A percentile compares a stretch with the other conserved stretches of the same genome.
Conservation (phyloP, 306 rosid species). For the Glycine tomentella region DNA sequence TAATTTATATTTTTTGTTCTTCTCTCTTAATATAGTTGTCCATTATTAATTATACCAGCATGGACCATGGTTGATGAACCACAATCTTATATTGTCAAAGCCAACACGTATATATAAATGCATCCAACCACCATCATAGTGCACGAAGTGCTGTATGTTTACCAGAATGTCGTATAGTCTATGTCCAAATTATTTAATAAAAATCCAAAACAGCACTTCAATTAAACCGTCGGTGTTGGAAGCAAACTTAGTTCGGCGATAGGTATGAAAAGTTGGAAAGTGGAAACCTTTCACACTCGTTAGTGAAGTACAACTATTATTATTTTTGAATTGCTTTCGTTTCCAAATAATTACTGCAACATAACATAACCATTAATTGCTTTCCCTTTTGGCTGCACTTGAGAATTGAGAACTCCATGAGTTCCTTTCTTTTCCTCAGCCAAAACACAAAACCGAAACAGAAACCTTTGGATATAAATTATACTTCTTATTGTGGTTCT, state of each 20-base stretch:
- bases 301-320: background rate
- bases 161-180: background rate
- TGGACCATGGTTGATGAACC: background rate
- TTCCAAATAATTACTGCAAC: background rate
- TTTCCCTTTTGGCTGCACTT: conserved; percentile 5
- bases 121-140: background rate
- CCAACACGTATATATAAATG: background rate
- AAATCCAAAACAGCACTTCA: background rate
- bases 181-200: background rate
- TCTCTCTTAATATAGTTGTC: background rate
- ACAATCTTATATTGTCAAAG: background rate
- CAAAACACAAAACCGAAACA: background rate
- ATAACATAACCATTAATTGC: background rate
- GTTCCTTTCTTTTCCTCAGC: background rate
- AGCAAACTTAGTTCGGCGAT: background rate
- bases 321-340: background rate
- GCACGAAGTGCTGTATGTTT: background rate
- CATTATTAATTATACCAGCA: conserved; percentile 3
- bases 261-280: background rate
- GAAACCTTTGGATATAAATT: background rate
- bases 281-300: background rate
- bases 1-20: background rate
- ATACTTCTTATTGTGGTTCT: background rate
- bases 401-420: background rate
- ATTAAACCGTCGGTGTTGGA: background rate